Base-by-base conservation (phyloP, 495 filamentous ascomycete genomes). In the Platismatia glauca region DNA sequence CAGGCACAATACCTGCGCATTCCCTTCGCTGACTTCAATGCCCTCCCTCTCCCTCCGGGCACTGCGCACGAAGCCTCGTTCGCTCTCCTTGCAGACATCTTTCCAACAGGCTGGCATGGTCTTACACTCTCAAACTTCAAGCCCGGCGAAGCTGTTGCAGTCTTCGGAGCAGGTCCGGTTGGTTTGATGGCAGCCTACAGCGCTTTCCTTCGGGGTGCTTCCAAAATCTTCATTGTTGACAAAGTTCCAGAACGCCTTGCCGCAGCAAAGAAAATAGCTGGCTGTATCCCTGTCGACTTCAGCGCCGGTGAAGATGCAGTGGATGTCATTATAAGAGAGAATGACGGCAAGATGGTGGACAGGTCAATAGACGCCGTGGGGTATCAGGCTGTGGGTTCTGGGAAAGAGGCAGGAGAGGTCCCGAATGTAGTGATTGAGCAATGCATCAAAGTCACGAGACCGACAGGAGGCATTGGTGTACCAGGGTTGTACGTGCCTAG, bases 91-190 rank as follows among this genome's bases (percentile, higher is more conserved):
- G 76, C 78, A 57, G 82, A 86, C 64, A 83, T 86, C 59, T 86
- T 84, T 68, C 79, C 82, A 3, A 85, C 82, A 3, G 83, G 81
- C 38, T 86, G 83, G 82, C 80, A 83, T 60, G 82, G 79, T 20
- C 66, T 86, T 43, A 74, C 74, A 18, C 77, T 83, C 44, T 77
- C 78, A 13, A 78, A 80, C 22, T 85, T 85, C 72, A 53, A 74
- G 56, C 69, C 81, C 8, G 81, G 83, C 15, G 82, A 86, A 55
- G 77, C 68, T 31, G 76, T 84, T 34, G 82, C 80, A 0, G 76
- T 84, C 9, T 77, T 76, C 61, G 74, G 75, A 4, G 75, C 75
- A 13, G 77, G 79, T 15, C 82, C 81, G 1, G 80, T 85, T 3
- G 82, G 82, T 0, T 69, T 85, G 1, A 80, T 85, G 77, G 77